phyloP scores from a whole-genome alignment of 129 eudicot genomes.

The Artemisia annua region DNA sequence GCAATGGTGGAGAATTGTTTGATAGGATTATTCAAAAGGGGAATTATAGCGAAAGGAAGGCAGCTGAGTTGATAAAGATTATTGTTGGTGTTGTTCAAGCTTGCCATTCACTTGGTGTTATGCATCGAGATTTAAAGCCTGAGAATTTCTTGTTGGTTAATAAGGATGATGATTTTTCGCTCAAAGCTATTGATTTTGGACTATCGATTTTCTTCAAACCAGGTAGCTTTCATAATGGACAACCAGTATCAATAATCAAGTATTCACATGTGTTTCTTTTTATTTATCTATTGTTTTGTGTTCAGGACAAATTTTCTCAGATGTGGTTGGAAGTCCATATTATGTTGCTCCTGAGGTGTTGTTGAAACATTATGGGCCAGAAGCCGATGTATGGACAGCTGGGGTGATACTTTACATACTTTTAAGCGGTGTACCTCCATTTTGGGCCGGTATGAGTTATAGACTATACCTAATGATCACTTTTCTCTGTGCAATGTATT shows the following conservation, averaged over 20 bases:
- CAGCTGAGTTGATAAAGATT: slow-evolving; percentile 76
- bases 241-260: neutral
- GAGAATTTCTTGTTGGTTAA: slow-evolving; percentile 84
- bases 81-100: slow-evolving; percentile 80
- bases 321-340: slow-evolving; percentile 95
- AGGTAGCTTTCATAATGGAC: slow-evolving; percentile 36
- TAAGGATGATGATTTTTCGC: slow-evolving; percentile 91
- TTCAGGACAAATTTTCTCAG: slow-evolving; percentile 80
- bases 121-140: slow-evolving; percentile 85
- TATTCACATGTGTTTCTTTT: neutral
- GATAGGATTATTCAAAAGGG: slow-evolving; percentile 90
- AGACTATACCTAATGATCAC: neutral
- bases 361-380: slow-evolving; percentile 86
- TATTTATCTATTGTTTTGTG: neutral
- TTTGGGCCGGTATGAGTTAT: slow-evolving; percentile 70
- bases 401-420: slow-evolving; percentile 86
- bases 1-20: slow-evolving; percentile 83
- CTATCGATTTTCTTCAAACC: slow-evolving; percentile 87
- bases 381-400: slow-evolving; percentile 97
- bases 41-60: slow-evolving; percentile 80
- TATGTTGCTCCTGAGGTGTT: slow-evolving; percentile 97
- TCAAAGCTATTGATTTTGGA: slow-evolving; percentile 86
- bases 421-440: slow-evolving; percentile 92
- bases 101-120: slow-evolving; percentile 84
- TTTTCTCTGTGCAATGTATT: neutral